A percentile compares a stretch with the other conserved stretches of the same genome.
phyloP scores from a whole-genome alignment of 441 rosid species.

The Dalechampia spathulata region DNA sequence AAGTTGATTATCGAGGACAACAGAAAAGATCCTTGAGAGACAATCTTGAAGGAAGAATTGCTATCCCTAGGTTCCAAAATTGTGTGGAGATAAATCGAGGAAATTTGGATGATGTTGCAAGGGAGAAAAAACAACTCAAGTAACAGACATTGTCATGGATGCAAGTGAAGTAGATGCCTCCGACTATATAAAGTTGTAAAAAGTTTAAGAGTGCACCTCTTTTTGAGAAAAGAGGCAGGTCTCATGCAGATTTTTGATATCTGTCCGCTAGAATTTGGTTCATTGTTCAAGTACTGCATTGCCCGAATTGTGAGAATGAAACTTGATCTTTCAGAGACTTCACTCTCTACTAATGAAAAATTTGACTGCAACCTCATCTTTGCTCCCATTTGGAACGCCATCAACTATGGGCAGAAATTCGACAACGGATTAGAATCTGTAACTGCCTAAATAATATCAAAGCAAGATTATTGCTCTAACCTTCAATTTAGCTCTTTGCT shows the following conservation, averaged over 20 bases:
- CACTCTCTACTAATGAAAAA: slow-evolving; percentile 26
- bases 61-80: not conserved
- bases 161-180: not conserved
- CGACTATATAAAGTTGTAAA: not conserved
- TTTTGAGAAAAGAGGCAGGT: slow-evolving; percentile 21
- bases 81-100: not conserved
- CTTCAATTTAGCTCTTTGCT: slow-evolving; percentile 8
- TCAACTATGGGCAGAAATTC: slow-evolving; percentile 20
- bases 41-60: not conserved
- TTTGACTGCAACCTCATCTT: slow-evolving; percentile 24
- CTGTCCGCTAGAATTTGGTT: slow-evolving; percentile 26
- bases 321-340: slow-evolving; percentile 27
- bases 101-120: not conserved
- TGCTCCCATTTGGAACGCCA: slow-evolving; percentile 50
- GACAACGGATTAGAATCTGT: not conserved
- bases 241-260: slow-evolving; percentile 27
- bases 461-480: slow-evolving; percentile 4
- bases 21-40: not conserved
- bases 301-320: slow-evolving; percentile 24
- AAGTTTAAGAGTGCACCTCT: slow-evolving; percentile 24
- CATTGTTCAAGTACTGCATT: slow-evolving; percentile 23
- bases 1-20: too few species aligned
- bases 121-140: not conserved
- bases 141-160: not conserved
- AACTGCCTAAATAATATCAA: not conserved